A percentile compares a stretch with the other conserved stretches of the same genome.
Conservation (phyloP, 495 filamentous ascomycete species). For the Cairneyella variabilis region DNA sequence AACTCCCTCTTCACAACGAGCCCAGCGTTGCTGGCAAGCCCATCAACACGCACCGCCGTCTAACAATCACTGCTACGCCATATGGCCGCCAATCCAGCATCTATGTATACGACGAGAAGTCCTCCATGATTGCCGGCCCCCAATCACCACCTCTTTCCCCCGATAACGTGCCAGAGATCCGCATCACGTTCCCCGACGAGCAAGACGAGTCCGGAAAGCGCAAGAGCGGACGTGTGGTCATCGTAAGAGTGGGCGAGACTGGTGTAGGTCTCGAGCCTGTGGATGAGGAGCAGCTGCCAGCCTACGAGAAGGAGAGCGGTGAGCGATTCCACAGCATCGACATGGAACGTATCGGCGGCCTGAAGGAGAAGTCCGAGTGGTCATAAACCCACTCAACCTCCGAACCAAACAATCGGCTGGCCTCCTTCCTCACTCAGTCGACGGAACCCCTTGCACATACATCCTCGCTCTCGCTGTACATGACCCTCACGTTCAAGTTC, state of each 20-base stretch:
- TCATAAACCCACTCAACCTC: slow-evolving; percentile 19
- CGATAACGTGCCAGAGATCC: slow-evolving; percentile 81
- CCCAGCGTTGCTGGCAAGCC: slow-evolving; percentile 26
- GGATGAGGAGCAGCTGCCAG: slow-evolving; percentile 67
- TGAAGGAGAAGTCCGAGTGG: slow-evolving; percentile 70
- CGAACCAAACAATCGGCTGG: neutral
- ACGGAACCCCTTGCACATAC: slow-evolving; percentile 1
- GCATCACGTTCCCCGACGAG: slow-evolving; percentile 98
- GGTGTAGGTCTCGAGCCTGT: slow-evolving; percentile 85
- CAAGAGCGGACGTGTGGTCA: slow-evolving; percentile 83
- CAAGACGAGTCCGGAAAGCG: slow-evolving; percentile 80
- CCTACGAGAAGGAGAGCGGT: slow-evolving; percentile 73
- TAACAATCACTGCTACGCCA: slow-evolving; percentile 57
- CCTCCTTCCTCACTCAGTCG: neutral
- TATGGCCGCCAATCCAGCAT: slow-evolving; percentile 59
- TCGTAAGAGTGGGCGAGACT: slow-evolving; percentile 86
- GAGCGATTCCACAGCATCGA: slow-evolving; percentile 88
- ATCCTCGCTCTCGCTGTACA: slow-evolving; percentile 2
- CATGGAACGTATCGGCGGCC: slow-evolving; percentile 87
- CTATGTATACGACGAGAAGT: slow-evolving; percentile 67
- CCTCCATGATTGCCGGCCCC: slow-evolving; percentile 67
- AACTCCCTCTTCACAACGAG: slow-evolving; percentile 54
- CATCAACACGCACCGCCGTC: slow-evolving; percentile 49
- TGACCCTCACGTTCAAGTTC: too few relatives aligned
- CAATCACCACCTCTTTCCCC: slow-evolving; percentile 73